Percentiles rank a stretch among this genome's conserved stretches.
These are phyloP conservation scores for Solanum chiquidenum DNA, from an alignment of 257 asterid genomes.

Conservation along the genomic window DNA sequence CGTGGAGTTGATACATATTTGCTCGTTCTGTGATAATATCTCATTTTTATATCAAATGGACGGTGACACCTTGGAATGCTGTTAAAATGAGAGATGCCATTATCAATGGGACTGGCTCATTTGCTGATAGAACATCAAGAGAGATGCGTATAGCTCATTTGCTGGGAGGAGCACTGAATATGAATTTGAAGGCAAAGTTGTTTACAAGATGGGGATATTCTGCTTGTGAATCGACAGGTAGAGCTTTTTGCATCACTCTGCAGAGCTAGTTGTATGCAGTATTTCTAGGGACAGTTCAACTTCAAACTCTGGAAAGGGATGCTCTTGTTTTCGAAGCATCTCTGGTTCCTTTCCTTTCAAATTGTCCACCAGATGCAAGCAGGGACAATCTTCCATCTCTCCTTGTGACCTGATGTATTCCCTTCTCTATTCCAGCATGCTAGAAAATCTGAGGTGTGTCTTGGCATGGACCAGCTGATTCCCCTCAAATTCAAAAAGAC, in stretches of 20 bases:
- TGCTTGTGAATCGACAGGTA: conserved; percentile 94
- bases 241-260: neutral
- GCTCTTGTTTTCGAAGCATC: too few relatives aligned
- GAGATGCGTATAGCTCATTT: conserved; percentile 31
- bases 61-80: conserved; percentile 93
- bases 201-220: conserved; percentile 90
- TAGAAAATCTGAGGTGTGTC: too few relatives aligned
- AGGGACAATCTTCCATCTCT: too few relatives aligned
- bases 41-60: conserved; percentile 25
- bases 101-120: neutral
- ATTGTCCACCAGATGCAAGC: too few relatives aligned
- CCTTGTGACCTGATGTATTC: too few relatives aligned
- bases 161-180: conserved; percentile 38
- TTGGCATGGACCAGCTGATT: too few relatives aligned
- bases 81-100: conserved; percentile 61
- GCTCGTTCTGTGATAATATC: neutral
- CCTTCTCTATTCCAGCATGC: too few relatives aligned
- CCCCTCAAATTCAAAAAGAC: too few relatives aligned
- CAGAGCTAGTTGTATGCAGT: neutral
- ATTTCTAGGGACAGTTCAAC: neutral
- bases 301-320: too few relatives aligned
- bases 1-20: neutral
- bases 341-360: too few relatives aligned
- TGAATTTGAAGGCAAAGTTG: conserved; percentile 75
- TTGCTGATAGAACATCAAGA: neutral